Conservation (phyloP, 164 flowering plant species). For the Echeveria elegans region DNA sequence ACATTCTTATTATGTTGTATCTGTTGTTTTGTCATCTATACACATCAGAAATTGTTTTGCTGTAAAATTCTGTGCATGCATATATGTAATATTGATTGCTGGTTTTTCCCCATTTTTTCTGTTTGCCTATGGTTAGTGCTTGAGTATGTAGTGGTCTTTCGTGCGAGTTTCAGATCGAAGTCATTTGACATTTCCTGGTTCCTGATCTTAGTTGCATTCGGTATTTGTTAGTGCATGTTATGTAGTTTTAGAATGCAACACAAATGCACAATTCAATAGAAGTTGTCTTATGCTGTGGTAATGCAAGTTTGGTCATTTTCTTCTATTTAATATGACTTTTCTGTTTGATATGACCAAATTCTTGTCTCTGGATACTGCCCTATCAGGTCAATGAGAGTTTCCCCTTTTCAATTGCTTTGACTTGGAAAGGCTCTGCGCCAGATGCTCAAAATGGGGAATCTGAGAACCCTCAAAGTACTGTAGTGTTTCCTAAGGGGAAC, state of each 20-base stretch:
- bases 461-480: slow-evolving; percentile 50
- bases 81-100: too few species aligned
- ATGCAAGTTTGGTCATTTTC: neutral
- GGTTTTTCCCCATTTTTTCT: too few species aligned
- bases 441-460: slow-evolving; percentile 35
- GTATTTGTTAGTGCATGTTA: neutral
- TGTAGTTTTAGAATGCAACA: neutral
- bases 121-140: neutral
- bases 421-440: slow-evolving; percentile 65
- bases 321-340: neutral
- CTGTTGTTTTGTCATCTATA: too few species aligned
- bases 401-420: too few species aligned
- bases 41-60: too few species aligned
- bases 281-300: neutral
- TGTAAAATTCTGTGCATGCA: too few species aligned
- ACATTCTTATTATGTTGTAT: too few species aligned
- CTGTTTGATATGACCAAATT: neutral
- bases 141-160: neutral
- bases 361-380: slow-evolving; percentile 5
- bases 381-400: too few species aligned
- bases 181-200: neutral
- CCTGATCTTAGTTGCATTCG: neutral
- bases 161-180: too few species aligned
- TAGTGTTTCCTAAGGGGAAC: too few species aligned
- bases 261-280: neutral